A percentile compares a stretch with the other conserved stretches of the same genome.
These are phyloP conservation scores for Dryadomyces sulphureus DNA, from an alignment of 2,329 filamentous ascomycete species.

Conservation along the genomic window DNA sequence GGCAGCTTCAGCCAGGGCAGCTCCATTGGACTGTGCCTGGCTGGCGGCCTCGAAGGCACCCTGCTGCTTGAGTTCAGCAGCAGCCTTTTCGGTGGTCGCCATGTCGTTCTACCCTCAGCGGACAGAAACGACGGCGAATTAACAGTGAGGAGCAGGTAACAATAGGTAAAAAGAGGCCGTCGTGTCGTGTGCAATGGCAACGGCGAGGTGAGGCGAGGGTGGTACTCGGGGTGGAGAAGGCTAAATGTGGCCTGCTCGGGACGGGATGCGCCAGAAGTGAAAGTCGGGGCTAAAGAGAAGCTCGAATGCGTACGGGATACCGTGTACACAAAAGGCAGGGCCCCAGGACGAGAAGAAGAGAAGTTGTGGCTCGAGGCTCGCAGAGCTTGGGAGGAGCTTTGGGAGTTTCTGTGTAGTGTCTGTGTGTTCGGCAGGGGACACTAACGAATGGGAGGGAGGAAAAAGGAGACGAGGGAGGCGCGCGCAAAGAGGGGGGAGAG, in stretches of 20 bases:
- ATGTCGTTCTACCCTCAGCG: slow-evolving; percentile 10
- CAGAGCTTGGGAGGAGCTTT: not conserved
- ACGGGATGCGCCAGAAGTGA: too few species aligned
- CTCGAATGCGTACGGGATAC: too few species aligned
- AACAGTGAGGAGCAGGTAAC: too few species aligned
- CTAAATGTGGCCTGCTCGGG: too few species aligned
- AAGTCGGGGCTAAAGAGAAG: too few species aligned
- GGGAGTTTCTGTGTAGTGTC: not conserved
- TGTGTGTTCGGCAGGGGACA: not conserved
- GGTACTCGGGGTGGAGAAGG: too few species aligned
- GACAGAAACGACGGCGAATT: not conserved
- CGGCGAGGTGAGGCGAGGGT: too few species aligned
- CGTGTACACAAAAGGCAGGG: too few species aligned
- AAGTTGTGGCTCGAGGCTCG: too few species aligned
- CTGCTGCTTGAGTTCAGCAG: slow-evolving; percentile 62
- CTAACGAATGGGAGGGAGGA: not conserved
- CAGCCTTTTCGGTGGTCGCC: slow-evolving; percentile 13
- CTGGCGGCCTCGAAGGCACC: slow-evolving; percentile 63
- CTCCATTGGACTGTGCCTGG: slow-evolving; percentile 45
- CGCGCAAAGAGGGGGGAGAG: slow-evolving; percentile 1
- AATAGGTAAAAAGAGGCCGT: too few species aligned
- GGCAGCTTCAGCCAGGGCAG: slow-evolving; percentile 52
- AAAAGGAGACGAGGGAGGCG: slow-evolving; percentile 1
- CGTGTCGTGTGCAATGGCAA: too few species aligned
- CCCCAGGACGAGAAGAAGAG: too few species aligned